Evolutionary conservation across 148 eudicot genomes (phyloP).

Genomic region (Euryodendron excelsum): DNA sequence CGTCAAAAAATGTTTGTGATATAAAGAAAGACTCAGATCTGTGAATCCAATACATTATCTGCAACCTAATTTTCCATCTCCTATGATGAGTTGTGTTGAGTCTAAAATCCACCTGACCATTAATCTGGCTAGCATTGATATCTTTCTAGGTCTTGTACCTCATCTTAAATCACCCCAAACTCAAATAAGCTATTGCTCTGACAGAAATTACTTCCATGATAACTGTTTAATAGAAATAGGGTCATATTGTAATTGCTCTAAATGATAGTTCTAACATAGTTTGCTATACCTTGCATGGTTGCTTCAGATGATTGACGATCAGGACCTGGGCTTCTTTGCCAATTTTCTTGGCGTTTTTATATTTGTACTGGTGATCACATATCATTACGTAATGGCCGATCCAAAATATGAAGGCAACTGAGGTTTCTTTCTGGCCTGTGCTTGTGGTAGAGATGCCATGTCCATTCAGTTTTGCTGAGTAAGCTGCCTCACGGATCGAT

Average conservation of each 20-base stretch:
- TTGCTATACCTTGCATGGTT: background rate
- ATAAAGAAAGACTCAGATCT: too few relatives aligned
- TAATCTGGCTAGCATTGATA: background rate
- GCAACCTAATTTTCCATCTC: too few relatives aligned
- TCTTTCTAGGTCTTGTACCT: background rate
- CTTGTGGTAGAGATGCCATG: constrained; percentile 8
- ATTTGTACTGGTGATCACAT: constrained; percentile 40
- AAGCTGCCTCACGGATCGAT: background rate
- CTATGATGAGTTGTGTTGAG: background rate
- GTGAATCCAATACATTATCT: background rate
- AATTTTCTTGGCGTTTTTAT: constrained; percentile 40
- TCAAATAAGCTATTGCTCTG: background rate
- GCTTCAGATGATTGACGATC: constrained; percentile 45
- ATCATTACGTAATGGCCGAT: constrained; percentile 47
- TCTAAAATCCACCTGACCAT: background rate
- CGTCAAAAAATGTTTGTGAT: background rate
- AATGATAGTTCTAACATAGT: background rate
- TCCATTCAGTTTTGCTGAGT: background rate
- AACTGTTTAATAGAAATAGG: background rate
- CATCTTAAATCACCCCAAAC: background rate
- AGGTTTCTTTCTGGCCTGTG: background rate
- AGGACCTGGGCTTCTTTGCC: constrained; percentile 50
- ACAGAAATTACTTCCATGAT: background rate
- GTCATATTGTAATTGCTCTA: background rate
- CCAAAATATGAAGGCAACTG: constrained; percentile 46